These are phyloP conservation scores for Dictyostelium capitatum DNA, from an alignment of 78 protist species.

Conservation along the genomic window DNA sequence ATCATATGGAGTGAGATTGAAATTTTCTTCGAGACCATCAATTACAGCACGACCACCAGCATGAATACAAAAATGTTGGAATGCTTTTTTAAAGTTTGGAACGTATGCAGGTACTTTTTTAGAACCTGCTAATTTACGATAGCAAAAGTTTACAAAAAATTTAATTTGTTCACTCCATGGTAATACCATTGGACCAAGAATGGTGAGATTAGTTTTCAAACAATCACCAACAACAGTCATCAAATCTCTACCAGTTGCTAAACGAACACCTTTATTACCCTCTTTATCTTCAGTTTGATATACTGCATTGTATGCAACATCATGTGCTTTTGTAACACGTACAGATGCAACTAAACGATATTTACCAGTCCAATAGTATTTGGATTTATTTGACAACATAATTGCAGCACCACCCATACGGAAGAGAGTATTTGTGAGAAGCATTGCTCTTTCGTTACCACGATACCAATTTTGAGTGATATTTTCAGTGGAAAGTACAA, in stretches of 20 bases:
- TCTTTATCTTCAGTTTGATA: constrained; percentile 87
- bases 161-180: constrained; percentile 89
- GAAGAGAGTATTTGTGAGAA: constrained; percentile 91
- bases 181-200: constrained; percentile 90
- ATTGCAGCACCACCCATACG: constrained; percentile 96
- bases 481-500: constrained; percentile 92
- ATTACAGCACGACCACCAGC: constrained; percentile 95
- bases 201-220: constrained; percentile 86
- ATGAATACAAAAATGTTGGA: constrained; percentile 92
- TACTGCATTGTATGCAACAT: constrained; percentile 81
- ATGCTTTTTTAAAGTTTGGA: constrained; percentile 90
- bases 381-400: constrained; percentile 86
- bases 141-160: constrained; percentile 81
- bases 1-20: constrained; percentile 80
- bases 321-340: constrained; percentile 73
- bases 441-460: constrained; percentile 86
- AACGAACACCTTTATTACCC: constrained; percentile 89
- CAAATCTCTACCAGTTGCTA: constrained; percentile 80
- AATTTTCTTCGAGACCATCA: constrained; percentile 87
- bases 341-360: constrained; percentile 72
- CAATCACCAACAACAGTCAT: constrained; percentile 86
- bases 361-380: constrained; percentile 82
- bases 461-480: constrained; percentile 95
- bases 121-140: constrained; percentile 41
- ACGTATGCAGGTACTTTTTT: constrained; percentile 68